Conservation (phyloP, 352 stramenopile species). For the Aphanomyces euteiches region DNA sequence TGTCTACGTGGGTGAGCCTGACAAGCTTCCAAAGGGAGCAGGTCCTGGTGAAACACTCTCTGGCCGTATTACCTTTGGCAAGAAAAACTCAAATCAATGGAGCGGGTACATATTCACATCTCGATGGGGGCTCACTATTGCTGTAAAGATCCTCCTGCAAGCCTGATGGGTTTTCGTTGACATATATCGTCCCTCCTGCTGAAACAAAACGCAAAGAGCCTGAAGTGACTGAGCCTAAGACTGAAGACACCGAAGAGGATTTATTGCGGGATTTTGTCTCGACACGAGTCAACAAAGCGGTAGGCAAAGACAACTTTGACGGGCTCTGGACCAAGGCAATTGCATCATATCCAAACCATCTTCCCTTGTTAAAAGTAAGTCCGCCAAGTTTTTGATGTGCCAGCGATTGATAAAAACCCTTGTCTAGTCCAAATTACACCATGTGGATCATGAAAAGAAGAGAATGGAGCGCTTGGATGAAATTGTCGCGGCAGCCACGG, state of each 20-base stretch:
- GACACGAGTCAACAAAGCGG: constrained; percentile 57
- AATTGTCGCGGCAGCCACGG: constrained; percentile 55
- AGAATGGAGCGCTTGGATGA: constrained; percentile 44
- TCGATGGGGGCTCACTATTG: too few species aligned
- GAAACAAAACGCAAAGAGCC: constrained; percentile 55
- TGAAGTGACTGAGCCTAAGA: constrained; percentile 39
- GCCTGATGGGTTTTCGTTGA: constrained; percentile 61
- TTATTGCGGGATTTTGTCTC: constrained; percentile 70
- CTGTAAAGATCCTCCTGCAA: constrained; percentile 32
- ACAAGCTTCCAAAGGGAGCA: constrained; percentile 64
- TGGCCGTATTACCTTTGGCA: constrained; percentile 70
- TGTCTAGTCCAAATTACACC: constrained; percentile 50
- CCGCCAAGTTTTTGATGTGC: background rate
- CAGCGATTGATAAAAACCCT: background rate
- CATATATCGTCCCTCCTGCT: constrained; percentile 69
- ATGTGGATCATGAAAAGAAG: constrained; percentile 63
- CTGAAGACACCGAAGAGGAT: constrained; percentile 59
- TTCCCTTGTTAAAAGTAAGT: constrained; percentile 49
- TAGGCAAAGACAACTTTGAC: constrained; percentile 61
- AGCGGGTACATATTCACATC: constrained; percentile 36
- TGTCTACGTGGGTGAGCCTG: constrained; percentile 71
- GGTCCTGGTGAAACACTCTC: constrained; percentile 58
- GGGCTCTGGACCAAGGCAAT: constrained; percentile 47
- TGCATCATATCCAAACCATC: constrained; percentile 42
- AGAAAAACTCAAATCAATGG: constrained; percentile 54